phyloP scores from a whole-genome alignment of 176 grass and related monocot genomes.

The Oryza coarctata region DNA sequence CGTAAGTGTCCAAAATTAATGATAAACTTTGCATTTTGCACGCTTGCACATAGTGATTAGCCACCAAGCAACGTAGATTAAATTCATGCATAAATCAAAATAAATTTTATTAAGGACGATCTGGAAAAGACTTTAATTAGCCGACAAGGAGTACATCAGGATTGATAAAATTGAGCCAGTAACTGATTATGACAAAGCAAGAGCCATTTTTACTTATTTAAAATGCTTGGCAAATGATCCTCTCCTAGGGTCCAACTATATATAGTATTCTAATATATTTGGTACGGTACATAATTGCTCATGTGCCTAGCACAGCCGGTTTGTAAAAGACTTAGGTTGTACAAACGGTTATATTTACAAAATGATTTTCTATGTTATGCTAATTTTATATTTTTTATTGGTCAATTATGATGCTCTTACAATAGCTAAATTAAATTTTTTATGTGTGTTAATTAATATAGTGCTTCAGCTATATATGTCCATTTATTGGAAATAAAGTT shows the following conservation, averaged over 20 bases:
- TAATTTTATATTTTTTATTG: not conserved
- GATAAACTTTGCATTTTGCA: not conserved
- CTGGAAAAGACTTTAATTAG: not conserved
- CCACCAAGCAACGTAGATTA: not conserved
- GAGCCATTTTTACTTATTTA: not conserved
- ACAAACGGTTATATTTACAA: not conserved
- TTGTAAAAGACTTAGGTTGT: not conserved
- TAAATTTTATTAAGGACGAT: not conserved
- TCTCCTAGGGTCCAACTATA: not conserved
- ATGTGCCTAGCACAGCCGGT: not conserved
- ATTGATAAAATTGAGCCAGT: not conserved
- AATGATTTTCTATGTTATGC: not conserved
- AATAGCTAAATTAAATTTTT: not conserved
- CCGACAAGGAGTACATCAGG: not conserved
- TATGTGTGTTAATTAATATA: not conserved
- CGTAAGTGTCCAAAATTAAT: not conserved
- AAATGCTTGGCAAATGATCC: not conserved
- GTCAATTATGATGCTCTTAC: too few relatives aligned
- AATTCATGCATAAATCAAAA: not conserved
- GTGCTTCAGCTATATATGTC: not conserved
- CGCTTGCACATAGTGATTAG: not conserved
- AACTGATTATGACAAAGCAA: not conserved
- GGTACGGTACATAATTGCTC: not conserved
- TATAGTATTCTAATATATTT: slow-evolving; percentile 9
- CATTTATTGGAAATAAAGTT: not conserved